Evolutionary conservation across 176 grass and related monocot genomes (phyloP), one percentile per base, ranked within the genome.

Genomic region (Aegilops sharonensis): DNA sequence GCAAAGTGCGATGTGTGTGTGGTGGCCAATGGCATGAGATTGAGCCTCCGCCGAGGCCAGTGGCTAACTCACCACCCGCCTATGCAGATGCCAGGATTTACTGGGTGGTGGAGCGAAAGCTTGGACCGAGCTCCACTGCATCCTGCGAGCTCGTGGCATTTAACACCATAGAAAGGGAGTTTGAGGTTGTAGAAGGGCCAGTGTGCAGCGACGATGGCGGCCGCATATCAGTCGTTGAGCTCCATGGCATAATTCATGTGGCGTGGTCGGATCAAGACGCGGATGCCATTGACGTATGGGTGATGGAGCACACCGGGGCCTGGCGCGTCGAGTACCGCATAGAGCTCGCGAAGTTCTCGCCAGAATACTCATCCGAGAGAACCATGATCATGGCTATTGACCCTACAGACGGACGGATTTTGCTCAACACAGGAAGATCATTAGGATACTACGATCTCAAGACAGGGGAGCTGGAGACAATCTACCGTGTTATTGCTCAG

Each of bases 371-470:
- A 8, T 75, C 83, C 2, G 72, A 64, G 20, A 21, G 10, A 1
- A 34, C 72, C 4, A 67, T 1, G 13, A 61, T 72, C 12, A 1
- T 77, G 11, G 29, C 39, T 2, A 0, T 85, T 23, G 72, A 85
- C 52, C 60, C 83, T 9, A 54, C 9, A 8, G 83, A 85, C 4
- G 72, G 72, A 3, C 63, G 83, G 12, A 54, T 85, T 4, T 32
- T 85, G 20, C 60, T 76, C 3, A 66, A 9, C 21, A 54, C 72
- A 1, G 72, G 83, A 20, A 66, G 7, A 42, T 59, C 72, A 3
- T 35, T 85, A 8, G 83, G 60, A 25, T 77, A 85, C 27, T 85
- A 77, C 13, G 27, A 77, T 11, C 72, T 42, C 18, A 30, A 54
- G 59, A 77, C 40, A 1, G 6, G 2, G 40, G 18, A 30, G 25